Base-by-base conservation (phyloP, 2,329 filamentous ascomycete genomes). In the Scedosporium boydii region DNA sequence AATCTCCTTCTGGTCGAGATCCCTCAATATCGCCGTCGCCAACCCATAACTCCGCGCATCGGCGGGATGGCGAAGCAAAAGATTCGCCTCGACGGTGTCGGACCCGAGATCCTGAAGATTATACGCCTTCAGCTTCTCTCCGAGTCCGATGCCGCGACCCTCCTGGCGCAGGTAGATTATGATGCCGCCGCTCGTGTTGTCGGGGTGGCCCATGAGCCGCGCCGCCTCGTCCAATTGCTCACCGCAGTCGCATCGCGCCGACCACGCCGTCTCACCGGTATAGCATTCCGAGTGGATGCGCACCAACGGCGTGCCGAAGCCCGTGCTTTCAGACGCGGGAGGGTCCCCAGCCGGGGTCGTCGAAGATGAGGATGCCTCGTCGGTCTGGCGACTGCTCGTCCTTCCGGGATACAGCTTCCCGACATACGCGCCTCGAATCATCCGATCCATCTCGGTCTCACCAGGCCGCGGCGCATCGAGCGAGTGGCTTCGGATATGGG, bases 271-370 rank as follows among this genome's bases (percentile, higher is more conserved):
- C 79, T 99, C 95, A 64, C 95, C 95, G 0, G 95, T 99, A 75
- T 99, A 99, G 77, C 95, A 99, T 75, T 99, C 95, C 3, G 91
- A 96, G 74, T 99, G 95, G 71, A 99, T 99, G 63, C 95, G 85
- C 57, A 99, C 93, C 46, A 99, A 79, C 0, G 95, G 91, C 59
- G 65, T 63, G 51, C 70, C 67, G 6, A 62, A 42, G 23, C 41
- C 51, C 16, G 59, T 21, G 26, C 18, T n/a, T 27, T 27, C 34
- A 23, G 53, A 27, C 23, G 34, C 7, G n/a, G 63, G 16, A 68
- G 65, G 1, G 67, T 66, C 9, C 3, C 23, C 51, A 3, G 18
- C 51, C 12, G 18, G 10, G 4, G 51, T 67, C 72, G 51, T 67
- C 72, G 67, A 71, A 75, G 69, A 67, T 78, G 57, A 23, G 66